A percentile compares a stretch with the other conserved stretches of the same genome.
phyloP scores from a whole-genome alignment of 768 basidiomycete species.

The Butyriboletus loyo region DNA sequence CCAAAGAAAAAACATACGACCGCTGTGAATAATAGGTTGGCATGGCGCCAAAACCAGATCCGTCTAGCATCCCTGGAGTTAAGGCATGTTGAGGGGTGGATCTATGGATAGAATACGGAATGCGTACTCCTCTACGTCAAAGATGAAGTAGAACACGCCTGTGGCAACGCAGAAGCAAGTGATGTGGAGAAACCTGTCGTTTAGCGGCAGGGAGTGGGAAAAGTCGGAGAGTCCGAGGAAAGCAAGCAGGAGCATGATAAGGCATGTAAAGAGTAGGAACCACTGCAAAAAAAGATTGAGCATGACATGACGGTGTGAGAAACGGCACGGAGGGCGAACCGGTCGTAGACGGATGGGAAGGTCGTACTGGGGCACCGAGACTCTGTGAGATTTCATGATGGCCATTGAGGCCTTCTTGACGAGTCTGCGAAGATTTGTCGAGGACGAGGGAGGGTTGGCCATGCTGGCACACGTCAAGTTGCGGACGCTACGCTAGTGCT shows the following conservation, averaged over 20 bases:
- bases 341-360: conserved; percentile 71
- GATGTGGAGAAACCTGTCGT: conserved; percentile 80
- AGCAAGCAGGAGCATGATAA: conserved; percentile 68
- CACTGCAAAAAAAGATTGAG: conserved; percentile 47
- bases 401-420: conserved; percentile 47
- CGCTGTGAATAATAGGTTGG: conserved; percentile 62
- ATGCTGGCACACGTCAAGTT: conserved; percentile 6
- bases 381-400: conserved; percentile 68
- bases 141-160: conserved; percentile 80
- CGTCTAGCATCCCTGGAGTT: conserved; percentile 62
- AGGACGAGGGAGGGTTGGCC: conserved; percentile 8
- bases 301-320: background rate
- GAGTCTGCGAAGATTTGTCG: conserved; percentile 32
- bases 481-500: too few species aligned
- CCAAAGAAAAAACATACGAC: conserved; percentile 77
- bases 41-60: conserved; percentile 85
- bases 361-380: conserved; percentile 64
- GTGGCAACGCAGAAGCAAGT: conserved; percentile 74
- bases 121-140: conserved; percentile 84
- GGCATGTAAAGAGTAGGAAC: conserved; percentile 70
- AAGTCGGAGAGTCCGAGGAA: conserved; percentile 78
- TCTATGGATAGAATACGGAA: background rate
- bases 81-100: background rate
- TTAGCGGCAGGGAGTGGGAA: conserved; percentile 59
- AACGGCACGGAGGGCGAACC: conserved; percentile 35